Conservation (phyloP, 257 asterid species). For the Solanum bulbocastanum region DNA sequence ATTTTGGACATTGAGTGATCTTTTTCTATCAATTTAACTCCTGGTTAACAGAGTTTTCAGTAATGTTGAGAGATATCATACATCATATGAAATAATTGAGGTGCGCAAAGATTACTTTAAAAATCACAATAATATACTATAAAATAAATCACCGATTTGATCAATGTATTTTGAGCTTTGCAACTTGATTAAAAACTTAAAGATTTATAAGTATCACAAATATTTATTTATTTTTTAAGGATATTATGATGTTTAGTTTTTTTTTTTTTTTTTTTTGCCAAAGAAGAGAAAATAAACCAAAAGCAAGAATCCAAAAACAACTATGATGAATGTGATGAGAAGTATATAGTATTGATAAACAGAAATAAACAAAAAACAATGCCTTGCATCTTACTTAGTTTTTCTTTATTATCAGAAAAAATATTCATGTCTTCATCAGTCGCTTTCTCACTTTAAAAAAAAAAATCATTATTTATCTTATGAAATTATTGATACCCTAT, state of each 20-base stretch:
- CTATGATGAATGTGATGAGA: neutral
- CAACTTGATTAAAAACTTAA: neutral
- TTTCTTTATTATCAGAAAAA: neutral
- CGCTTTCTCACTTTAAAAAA: slow-evolving; percentile 15
- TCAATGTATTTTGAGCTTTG: neutral
- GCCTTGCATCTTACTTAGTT: slow-evolving; percentile 15
- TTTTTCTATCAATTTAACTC: too few relatives aligned
- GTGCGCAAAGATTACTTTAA: fast-evolving
- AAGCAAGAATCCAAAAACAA: slow-evolving; percentile 9
- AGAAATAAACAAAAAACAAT: neutral
- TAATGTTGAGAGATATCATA: neutral
- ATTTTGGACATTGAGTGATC: neutral
- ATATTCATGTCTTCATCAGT: slow-evolving; percentile 40
- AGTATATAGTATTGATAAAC: neutral
- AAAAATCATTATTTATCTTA: slow-evolving; percentile 4
- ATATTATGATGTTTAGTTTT: neutral
- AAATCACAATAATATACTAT: too few relatives aligned
- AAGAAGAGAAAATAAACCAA: neutral
- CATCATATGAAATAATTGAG: neutral
- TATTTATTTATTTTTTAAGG: neutral
- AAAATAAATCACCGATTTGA: neutral
- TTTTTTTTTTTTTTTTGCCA: neutral
- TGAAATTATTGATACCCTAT: neutral
- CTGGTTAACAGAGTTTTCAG: too few relatives aligned
- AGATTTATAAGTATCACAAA: neutral